Conservation (phyloP, 2,329 filamentous ascomycete genomes). For the Hysterium pulicare region DNA sequence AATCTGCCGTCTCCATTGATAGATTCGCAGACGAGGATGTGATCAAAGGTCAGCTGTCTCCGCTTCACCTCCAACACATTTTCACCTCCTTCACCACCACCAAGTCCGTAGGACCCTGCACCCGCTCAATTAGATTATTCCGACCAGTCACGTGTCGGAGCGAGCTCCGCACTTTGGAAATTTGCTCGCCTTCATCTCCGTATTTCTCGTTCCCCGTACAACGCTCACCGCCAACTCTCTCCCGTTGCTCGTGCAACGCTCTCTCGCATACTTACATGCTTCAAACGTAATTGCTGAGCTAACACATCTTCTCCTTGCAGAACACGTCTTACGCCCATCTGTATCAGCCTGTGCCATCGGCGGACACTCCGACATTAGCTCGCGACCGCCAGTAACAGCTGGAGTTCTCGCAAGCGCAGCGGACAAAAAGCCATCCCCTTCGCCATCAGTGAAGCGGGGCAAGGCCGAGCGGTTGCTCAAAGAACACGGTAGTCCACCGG, state of each 20-base stretch:
- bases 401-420: slow-evolving; percentile 14
- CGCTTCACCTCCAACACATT: not conserved
- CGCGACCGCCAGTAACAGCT: slow-evolving; percentile 19
- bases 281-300: slow-evolving; percentile 3
- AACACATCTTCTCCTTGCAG: slow-evolving; percentile 15
- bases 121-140: not conserved
- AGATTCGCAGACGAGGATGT: slow-evolving; percentile 41
- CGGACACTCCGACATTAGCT: slow-evolving; percentile 21
- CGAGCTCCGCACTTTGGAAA: no score
- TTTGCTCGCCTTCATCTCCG: no score
- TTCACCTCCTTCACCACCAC: not conserved
- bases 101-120: no score
- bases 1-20: slow-evolving; percentile 41
- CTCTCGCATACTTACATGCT: slow-evolving; percentile 6
- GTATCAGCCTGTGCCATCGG: slow-evolving; percentile 32
- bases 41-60: slow-evolving; percentile 36
- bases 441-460: slow-evolving; percentile 49
- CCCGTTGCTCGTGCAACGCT: not conserved
- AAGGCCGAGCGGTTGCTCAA: slow-evolving; percentile 50
- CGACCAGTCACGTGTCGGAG: no score
- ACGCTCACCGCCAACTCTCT: not conserved
- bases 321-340: slow-evolving; percentile 41
- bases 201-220: no score
- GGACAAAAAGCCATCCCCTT: slow-evolving; percentile 44
- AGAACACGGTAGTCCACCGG: slow-evolving; percentile 50